Evolutionary conservation across 805 yeast species (phyloP).

Genomic region (Ogataea kodamae): DNA sequence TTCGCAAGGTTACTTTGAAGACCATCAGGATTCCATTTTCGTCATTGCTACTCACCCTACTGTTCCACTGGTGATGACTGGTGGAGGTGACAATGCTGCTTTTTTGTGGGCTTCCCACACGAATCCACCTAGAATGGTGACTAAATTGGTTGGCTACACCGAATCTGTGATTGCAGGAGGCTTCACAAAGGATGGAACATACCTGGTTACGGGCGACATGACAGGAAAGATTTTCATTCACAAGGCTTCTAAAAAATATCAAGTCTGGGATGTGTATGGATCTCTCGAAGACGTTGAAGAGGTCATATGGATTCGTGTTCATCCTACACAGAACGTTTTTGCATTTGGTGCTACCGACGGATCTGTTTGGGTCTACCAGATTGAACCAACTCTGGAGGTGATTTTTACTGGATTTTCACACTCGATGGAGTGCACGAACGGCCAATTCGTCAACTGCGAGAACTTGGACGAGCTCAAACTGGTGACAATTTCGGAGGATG

Average conservation of each 20-base stretch:
- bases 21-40: conserved; percentile 84
- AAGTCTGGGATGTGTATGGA: conserved; percentile 70
- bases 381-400: conserved; percentile 62
- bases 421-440: conserved; percentile 74
- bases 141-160: conserved; percentile 73
- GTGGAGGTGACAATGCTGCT: conserved; percentile 92
- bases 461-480: conserved; percentile 59
- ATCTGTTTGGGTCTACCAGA: conserved; percentile 87
- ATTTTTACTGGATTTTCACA: conserved; percentile 80
- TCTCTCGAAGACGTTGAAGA: conserved; percentile 87
- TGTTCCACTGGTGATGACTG: conserved; percentile 82
- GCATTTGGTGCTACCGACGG: conserved; percentile 94
- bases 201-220: conserved; percentile 90
- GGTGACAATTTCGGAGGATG: conserved; percentile 80
- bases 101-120: conserved; percentile 91
- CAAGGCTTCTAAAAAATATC: conserved; percentile 70
- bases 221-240: conserved; percentile 77
- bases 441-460: conserved; percentile 62
- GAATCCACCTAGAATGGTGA: conserved; percentile 76
- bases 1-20: conserved; percentile 84
- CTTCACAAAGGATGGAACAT: conserved; percentile 80
- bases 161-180: conserved; percentile 86
- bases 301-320: conserved; percentile 76
- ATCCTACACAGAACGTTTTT: conserved; percentile 71
- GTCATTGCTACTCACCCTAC: conserved; percentile 79